Evolutionary conservation across 441 rosid species (phyloP), one percentile per base, ranked within the genome.

Genomic region (Capsella rubella): DNA sequence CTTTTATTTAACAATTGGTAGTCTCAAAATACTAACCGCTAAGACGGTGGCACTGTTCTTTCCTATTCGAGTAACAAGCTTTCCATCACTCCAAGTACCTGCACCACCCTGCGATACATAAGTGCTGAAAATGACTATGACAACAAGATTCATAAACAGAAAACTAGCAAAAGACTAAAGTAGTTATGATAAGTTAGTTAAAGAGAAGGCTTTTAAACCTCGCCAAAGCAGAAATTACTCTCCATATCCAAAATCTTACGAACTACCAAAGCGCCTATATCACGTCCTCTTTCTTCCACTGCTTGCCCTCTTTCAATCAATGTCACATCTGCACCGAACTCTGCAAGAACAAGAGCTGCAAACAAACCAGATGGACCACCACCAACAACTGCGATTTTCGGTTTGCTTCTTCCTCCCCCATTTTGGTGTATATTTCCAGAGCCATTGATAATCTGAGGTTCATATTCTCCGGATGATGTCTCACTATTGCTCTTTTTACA

Each of bases 81-180:
- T 95, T 75, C 97, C 97, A 80, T 95, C 99, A 74, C 99, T 95
- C 99, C 99, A 95, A 35, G 99, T 88, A 89, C 99, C 99, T 90
- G 99, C 99, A 89, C 97, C 97, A 88, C 99, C 99, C 99, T 95
- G 99, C 89, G 72, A 86, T 59, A 53, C 81, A 89, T 90, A 92
- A 89, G 96, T 89, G 81, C 94, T 88, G 78, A 73, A 84, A 59
- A 85, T 82, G 79, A 86, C 73, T 81, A 32, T 64, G 54, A 47
- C 47, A 53, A 12, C 32, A 67, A 50, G 25, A 47, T 29, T 40
- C 42, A 66, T 6, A 4, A 16, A 12, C 6, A 50, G 60, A 10
- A 46, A 47, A 35, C 67, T 5, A 63, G 52, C 21, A 39, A 71
- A 18, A 77, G 9, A 5, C 15, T 51, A 1, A 60, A 52, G 15